These are phyloP conservation scores for Hyaloscypha finlandica DNA, from an alignment of 495 filamentous ascomycete species.

Conservation along the genomic window DNA sequence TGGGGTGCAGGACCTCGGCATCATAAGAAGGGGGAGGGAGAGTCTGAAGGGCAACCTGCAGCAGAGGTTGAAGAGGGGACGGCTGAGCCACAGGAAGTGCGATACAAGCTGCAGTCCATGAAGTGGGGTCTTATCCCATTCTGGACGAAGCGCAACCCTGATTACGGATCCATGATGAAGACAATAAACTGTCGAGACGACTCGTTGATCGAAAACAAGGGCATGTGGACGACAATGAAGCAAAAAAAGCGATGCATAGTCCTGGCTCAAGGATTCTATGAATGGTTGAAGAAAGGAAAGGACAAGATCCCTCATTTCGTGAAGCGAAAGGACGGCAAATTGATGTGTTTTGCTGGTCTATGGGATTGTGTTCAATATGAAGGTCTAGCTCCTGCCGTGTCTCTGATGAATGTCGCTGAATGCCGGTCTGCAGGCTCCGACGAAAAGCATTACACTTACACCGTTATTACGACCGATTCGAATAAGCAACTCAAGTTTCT, in stretches of 20 bases:
- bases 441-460: conserved; percentile 79
- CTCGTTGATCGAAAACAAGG: conserved; percentile 70
- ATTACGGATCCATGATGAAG: conserved; percentile 74
- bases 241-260: conserved; percentile 83
- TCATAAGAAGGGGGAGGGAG: conserved; percentile 17
- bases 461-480: conserved; percentile 86
- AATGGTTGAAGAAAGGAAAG: conserved; percentile 89
- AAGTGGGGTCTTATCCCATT: conserved; percentile 91
- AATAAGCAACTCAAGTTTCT: conserved; percentile 79
- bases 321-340: conserved; percentile 73
- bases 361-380: conserved; percentile 89
- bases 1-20: conserved; percentile 44
- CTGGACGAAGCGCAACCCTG: conserved; percentile 83
- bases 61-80: conserved; percentile 24
- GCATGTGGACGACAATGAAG: conserved; percentile 94
- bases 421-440: conserved; percentile 73
- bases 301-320: conserved; percentile 82
- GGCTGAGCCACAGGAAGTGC: conserved; percentile 38
- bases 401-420: conserved; percentile 15
- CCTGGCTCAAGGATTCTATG: conserved; percentile 89
- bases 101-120: conserved; percentile 86
- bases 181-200: conserved; percentile 97
- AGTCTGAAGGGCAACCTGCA: conserved; percentile 11
- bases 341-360: conserved; percentile 89
- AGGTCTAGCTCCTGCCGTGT: conserved; percentile 44